Evolutionary conservation across 192 early-diverging fungal genomes (phyloP).

Genomic region (Haplosporangium gracile): DNA sequence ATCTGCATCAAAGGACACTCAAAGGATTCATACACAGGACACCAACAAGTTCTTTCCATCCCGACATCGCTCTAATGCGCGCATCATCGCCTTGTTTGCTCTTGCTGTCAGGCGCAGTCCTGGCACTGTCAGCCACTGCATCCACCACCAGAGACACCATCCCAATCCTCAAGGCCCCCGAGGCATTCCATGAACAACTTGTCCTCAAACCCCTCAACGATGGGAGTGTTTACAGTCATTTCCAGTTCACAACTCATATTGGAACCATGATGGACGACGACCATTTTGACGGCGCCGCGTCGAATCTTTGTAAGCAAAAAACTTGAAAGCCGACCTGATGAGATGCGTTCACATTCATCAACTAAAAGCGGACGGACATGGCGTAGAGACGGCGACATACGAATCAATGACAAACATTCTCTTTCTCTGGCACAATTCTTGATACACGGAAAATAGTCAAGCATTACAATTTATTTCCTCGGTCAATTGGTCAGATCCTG

Average conservation of each 20-base stretch:
- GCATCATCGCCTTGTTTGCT: constrained; percentile 17
- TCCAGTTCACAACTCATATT: constrained; percentile 76
- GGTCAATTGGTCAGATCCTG: constrained; percentile 86
- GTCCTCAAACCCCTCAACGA: constrained; percentile 77
- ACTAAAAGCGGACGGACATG: background rate
- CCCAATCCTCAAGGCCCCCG: constrained; percentile 53
- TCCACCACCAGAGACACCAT: background rate
- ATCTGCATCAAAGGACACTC: background rate
- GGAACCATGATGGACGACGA: constrained; percentile 41
- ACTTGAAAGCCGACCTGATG: background rate
- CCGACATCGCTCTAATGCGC: constrained; percentile 17
- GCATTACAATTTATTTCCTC: constrained; percentile 88
- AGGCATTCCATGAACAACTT: constrained; percentile 78
- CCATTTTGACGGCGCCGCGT: constrained; percentile 36
- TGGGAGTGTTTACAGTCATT: constrained; percentile 86
- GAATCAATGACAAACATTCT: background rate
- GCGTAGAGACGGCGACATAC: background rate
- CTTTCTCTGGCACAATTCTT: constrained; percentile 5
- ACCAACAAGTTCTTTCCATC: background rate
- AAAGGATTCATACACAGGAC: background rate
- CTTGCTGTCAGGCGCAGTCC: constrained; percentile 22
- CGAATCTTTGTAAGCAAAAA: constrained; percentile 42
- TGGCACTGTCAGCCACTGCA: constrained; percentile 7
- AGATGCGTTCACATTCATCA: background rate
- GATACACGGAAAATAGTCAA: constrained; percentile 49